A percentile compares a stretch with the other conserved stretches of the same genome.
These are phyloP conservation scores for Vitis amurensis DNA, from an alignment of 164 flowering plant species.

Conservation along the genomic window DNA sequence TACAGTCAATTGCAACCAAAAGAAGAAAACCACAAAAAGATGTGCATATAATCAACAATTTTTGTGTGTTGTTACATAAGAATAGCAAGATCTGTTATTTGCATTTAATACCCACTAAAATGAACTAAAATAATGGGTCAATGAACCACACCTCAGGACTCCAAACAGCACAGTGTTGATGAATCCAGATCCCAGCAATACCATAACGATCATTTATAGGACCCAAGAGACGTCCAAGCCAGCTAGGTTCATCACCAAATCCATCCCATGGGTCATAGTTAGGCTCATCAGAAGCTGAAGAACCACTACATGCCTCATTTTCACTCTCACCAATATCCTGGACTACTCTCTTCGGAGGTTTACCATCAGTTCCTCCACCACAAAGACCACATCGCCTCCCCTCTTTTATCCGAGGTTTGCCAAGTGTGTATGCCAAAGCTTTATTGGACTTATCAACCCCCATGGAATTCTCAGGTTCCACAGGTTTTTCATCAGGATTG, in stretches of 20 bases:
- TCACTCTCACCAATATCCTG: slow-evolving; percentile 72
- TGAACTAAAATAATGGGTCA: slow-evolving; percentile 4
- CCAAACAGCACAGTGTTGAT: slow-evolving; percentile 99
- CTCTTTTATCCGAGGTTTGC: slow-evolving; percentile 48
- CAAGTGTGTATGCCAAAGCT: slow-evolving; percentile 17
- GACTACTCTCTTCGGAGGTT: slow-evolving; percentile 74
- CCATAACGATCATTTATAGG: slow-evolving; percentile 93
- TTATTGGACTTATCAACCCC: slow-evolving; percentile 22
- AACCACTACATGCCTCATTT: slow-evolving; percentile 71
- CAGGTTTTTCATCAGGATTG: slow-evolving; percentile 15
- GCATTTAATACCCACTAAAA: not conserved
- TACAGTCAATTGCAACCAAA: not conserved
- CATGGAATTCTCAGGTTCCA: slow-evolving; percentile 24
- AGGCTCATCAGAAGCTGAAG: slow-evolving; percentile 80
- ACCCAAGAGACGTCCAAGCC: slow-evolving; percentile 97
- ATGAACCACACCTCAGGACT: slow-evolving; percentile 88
- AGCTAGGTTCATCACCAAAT: slow-evolving; percentile 92
- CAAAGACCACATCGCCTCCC: slow-evolving; percentile 94
- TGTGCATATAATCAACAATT: no score
- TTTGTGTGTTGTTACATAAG: no score
- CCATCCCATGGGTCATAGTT: slow-evolving; percentile 96
- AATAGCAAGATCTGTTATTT: no score
- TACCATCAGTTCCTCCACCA: slow-evolving; percentile 89
- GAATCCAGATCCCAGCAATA: slow-evolving; percentile 96
- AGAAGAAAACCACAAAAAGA: not conserved